phyloP scores from a whole-genome alignment of 2,329 filamentous ascomycete species.

The Colletotrichum limetticola region DNA sequence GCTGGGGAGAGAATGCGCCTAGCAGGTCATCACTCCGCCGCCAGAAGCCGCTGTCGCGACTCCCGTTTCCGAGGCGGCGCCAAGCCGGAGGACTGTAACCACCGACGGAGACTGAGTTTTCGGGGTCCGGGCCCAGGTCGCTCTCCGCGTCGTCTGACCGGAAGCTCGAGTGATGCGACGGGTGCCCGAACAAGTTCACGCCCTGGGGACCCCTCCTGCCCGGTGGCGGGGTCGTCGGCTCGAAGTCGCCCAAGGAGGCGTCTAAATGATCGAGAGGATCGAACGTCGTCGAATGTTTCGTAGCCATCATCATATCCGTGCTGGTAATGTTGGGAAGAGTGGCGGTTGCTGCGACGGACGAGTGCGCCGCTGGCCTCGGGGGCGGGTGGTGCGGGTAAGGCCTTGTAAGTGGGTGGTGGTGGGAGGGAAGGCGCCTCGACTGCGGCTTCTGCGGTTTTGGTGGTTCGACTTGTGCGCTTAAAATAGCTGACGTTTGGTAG shows the following conservation, averaged over 20 bases:
- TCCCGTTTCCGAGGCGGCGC: slow-evolving; percentile 69
- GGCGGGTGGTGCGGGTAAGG: slow-evolving; percentile 36
- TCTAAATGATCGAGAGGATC: slow-evolving; percentile 57
- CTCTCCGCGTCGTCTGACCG: slow-evolving; percentile 51
- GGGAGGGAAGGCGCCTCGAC: slow-evolving; percentile 27
- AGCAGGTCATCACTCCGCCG: slow-evolving; percentile 63
- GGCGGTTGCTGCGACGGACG: slow-evolving; percentile 24
- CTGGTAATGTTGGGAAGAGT: slow-evolving; percentile 4
- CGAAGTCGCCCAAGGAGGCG: slow-evolving; percentile 66
- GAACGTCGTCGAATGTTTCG: slow-evolving; percentile 39
- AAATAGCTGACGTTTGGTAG: slow-evolving; percentile 38
- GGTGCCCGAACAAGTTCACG: slow-evolving; percentile 49
- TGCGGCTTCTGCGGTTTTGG: slow-evolving; percentile 34
- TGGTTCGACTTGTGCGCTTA: slow-evolving; percentile 36
- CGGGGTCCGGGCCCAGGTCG: slow-evolving; percentile 46
- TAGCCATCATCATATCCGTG: slow-evolving; percentile 38
- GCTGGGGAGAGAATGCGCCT: slow-evolving; percentile 52
- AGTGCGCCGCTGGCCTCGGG: slow-evolving; percentile 30
- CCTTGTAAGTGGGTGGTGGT: slow-evolving; percentile 32
- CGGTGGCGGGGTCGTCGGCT: slow-evolving; percentile 55
- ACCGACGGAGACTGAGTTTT: slow-evolving; percentile 60
- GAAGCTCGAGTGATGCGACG: slow-evolving; percentile 55
- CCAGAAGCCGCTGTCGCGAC: slow-evolving; percentile 70
- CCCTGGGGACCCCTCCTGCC: slow-evolving; percentile 34
- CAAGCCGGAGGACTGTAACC: slow-evolving; percentile 71